phyloP scores from a whole-genome alignment of 108 stramenopile genomes.

The Nitzschia inconspicua region DNA sequence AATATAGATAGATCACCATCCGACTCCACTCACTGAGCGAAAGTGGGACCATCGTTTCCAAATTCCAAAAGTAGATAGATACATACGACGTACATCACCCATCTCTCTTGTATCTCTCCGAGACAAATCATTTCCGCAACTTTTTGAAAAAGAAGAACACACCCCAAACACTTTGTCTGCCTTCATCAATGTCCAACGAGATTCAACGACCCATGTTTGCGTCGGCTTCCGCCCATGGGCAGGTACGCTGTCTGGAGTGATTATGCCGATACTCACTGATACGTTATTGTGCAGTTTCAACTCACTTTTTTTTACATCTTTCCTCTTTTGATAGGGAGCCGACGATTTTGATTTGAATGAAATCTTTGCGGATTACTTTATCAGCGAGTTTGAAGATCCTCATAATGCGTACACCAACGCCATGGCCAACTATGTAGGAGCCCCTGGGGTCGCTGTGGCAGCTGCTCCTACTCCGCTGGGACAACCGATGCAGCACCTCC shows the following conservation, averaged over 20 bases:
- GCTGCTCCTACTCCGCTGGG: conserved; percentile 6
- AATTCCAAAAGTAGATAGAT: too few species aligned
- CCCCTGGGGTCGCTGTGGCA: conserved; percentile 3
- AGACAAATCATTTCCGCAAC: too few species aligned
- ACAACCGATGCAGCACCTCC: neutral
- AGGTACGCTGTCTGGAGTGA: conserved; percentile 13
- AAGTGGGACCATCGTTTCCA: too few species aligned
- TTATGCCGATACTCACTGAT: neutral
- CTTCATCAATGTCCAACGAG: conserved; percentile 19
- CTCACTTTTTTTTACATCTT: neutral
- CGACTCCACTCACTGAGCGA: too few species aligned
- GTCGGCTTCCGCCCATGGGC: conserved; percentile 12
- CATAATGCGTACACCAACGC: conserved; percentile 51
- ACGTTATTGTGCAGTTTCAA: too few species aligned
- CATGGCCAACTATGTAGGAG: conserved; percentile 46
- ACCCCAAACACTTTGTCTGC: neutral
- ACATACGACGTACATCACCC: too few species aligned
- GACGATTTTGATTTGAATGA: conserved; percentile 71
- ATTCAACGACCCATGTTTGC: conserved; percentile 36
- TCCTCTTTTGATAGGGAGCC: neutral
- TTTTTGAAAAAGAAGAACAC: too few species aligned
- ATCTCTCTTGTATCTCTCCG: too few species aligned
- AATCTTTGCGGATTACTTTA: conserved; percentile 68
- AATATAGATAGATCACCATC: too few species aligned
- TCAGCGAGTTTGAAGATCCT: conserved; percentile 56